phyloP scores from a whole-genome alignment of 768 basidiomycete species.

The Mycena amicta region DNA sequence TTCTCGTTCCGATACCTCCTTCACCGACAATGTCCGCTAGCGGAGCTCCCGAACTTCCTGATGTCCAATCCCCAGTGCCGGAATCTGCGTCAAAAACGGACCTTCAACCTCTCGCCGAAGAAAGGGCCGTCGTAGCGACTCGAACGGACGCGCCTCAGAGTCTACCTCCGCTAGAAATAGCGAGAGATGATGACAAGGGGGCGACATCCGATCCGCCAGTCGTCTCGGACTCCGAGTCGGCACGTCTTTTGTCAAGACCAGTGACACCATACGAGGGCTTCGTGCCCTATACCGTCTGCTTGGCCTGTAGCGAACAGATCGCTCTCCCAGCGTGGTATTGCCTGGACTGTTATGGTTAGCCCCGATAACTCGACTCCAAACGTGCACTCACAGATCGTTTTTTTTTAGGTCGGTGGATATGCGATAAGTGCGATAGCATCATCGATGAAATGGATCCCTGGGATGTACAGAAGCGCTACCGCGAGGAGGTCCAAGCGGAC shows the following conservation, averaged over 20 bases:
- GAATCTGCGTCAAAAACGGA: too few relatives aligned
- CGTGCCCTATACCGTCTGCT: background rate
- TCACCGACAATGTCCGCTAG: too few relatives aligned
- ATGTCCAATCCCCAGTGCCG: too few relatives aligned
- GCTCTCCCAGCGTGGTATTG: slow-evolving; percentile 11
- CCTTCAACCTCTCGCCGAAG: too few relatives aligned
- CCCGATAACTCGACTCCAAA: background rate
- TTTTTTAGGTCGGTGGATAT: slow-evolving; percentile 8
- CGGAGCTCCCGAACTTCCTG: too few relatives aligned
- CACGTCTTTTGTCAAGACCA: background rate
- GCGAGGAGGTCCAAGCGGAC: background rate
- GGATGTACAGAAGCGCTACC: slow-evolving; percentile 9
- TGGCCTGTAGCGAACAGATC: background rate
- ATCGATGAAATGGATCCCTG: slow-evolving; percentile 3
- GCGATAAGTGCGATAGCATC: slow-evolving; percentile 9
- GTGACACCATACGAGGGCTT: background rate
- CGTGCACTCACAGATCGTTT: background rate
- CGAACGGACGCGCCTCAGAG: too few relatives aligned
- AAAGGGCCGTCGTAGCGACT: too few relatives aligned
- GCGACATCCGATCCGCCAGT: too few relatives aligned
- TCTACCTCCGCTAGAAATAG: too few relatives aligned
- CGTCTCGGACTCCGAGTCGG: too few relatives aligned
- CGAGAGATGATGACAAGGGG: too few relatives aligned
- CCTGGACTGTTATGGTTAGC: background rate
- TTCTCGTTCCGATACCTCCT: too few relatives aligned